These are phyloP conservation scores for Talaromyces trachyspermus DNA, from an alignment of 495 filamentous ascomycete species.

Conservation along the genomic window DNA sequence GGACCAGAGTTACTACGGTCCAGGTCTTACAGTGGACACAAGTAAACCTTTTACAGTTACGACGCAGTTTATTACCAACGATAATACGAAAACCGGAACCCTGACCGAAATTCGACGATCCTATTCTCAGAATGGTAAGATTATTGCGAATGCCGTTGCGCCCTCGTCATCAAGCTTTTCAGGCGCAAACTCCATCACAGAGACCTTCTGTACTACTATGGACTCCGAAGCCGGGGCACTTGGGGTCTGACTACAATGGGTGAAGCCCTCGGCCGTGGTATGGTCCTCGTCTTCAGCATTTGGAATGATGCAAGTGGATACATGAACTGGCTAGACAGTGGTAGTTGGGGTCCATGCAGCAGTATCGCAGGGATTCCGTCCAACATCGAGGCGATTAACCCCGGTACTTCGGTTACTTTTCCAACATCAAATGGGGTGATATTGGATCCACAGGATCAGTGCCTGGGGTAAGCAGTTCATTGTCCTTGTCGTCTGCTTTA, in stretches of 20 bases:
- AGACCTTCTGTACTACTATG: slow-evolving; percentile 14
- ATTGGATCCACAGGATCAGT: slow-evolving; percentile 22
- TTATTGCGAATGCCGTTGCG: slow-evolving; percentile 34
- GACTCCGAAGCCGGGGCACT: slow-evolving; percentile 14
- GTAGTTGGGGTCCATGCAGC: slow-evolving; percentile 51
- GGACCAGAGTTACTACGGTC: slow-evolving; percentile 48
- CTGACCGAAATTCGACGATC: slow-evolving; percentile 51
- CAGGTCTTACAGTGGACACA: slow-evolving; percentile 48
- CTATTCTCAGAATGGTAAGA: slow-evolving; percentile 54
- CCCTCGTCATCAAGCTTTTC: slow-evolving; percentile 4
- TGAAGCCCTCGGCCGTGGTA: slow-evolving; percentile 43
- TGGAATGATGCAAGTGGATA: slow-evolving; percentile 53
- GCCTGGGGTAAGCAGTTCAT: neutral
- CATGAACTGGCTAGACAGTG: slow-evolving; percentile 60
- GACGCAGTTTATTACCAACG: slow-evolving; percentile 56
- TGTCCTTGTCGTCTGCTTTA: neutral
- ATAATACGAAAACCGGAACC: slow-evolving; percentile 32
- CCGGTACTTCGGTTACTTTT: slow-evolving; percentile 26
- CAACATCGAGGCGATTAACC: slow-evolving; percentile 20
- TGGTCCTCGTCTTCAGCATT: slow-evolving; percentile 59
- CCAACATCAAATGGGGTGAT: slow-evolving; percentile 31
- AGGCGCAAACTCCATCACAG: slow-evolving; percentile 20
- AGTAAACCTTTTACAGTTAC: slow-evolving; percentile 54
- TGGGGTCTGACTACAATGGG: slow-evolving; percentile 26
- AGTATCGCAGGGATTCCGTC: slow-evolving; percentile 25